Base-by-base conservation (phyloP, 345 rosid species). In the Draba incana region DNA sequence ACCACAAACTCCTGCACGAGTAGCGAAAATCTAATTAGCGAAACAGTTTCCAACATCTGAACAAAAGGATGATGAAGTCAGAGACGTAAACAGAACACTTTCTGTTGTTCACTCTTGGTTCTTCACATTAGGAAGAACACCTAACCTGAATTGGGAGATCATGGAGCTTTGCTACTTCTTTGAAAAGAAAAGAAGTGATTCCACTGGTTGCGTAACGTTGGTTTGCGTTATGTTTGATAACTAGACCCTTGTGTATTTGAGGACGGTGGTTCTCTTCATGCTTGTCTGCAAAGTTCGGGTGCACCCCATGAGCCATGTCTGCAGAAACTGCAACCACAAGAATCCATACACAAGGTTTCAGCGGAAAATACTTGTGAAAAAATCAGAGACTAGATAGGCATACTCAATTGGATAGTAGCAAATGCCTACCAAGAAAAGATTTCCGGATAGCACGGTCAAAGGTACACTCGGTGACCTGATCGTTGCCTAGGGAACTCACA, bases 261-360 rank as follows among this genome's bases (percentile, higher is more conserved):
- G 95, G 97, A 63, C 89, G 87, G 80, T 90, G 96, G 59, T 84
- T 81, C 62, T 94, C 96, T 81, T 87, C 99, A 66, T 94, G 97
- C 81, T 88, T 94, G 3, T 94, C 95, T 75, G 60, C 71, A 70
- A 84, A 94, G 82, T 89, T 88, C 8, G 96, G 97, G 78, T 94
- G 96, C 56, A 87, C 87, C 30, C 96, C 99, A 72, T 89, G 99
- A 69, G 99, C 99, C 99, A 94, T 94, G 79, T 90, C 97, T 16
- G 96, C 94, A 11, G 99, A 90, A 58, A 88, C 97, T 90, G 64
- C 48, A 79, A 10, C 64, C 28, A 70, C 48, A 64, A 73, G 45
- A 27, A 62, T 10, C 38, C 57, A 62, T 45, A 70, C 50, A 15
- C 25, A 67, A 20, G 35, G 35, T 58, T 27, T 73, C 39, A 72